These are phyloP conservation scores for Musa troglodytarum DNA, from an alignment of 176 grass and related monocot genomes.

Conservation along the genomic window DNA sequence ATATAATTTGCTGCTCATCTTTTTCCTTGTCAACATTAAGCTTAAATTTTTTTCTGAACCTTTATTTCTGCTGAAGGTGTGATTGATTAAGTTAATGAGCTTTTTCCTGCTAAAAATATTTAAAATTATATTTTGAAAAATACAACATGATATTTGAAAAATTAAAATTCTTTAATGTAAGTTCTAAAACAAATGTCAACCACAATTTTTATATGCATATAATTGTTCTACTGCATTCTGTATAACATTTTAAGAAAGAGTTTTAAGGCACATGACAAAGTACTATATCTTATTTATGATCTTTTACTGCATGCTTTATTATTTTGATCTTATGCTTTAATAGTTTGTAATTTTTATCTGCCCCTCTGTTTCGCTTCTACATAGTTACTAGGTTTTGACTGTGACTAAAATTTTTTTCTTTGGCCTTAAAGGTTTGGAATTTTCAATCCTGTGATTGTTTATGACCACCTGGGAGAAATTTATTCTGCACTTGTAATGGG, in stretches of 20 bases:
- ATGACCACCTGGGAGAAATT: conserved; percentile 95
- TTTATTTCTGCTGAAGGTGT: background rate
- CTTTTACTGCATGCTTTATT: background rate
- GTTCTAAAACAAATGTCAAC: background rate
- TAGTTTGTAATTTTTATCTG: background rate
- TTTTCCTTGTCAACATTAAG: background rate
- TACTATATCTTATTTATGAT: too few relatives aligned
- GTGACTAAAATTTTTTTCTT: background rate
- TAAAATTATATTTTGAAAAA: background rate
- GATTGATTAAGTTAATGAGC: background rate
- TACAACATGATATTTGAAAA: background rate
- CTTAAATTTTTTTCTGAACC: background rate
- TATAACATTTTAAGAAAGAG: background rate
- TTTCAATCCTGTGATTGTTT: conserved; percentile 82
- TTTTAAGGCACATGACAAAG: background rate
- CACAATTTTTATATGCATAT: background rate
- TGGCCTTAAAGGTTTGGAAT: conserved; percentile 51
- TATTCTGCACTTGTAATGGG: conserved; percentile 82
- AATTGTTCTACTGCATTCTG: background rate
- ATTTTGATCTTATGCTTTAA: background rate
- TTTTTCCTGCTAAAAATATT: background rate
- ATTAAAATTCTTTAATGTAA: background rate
- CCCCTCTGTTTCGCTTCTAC: background rate
- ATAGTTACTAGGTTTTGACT: conserved; percentile 1
- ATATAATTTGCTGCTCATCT: too few relatives aligned